These are phyloP conservation scores for Beauveria bassiana DNA, from an alignment of 2,329 filamentous ascomycete species.

Conservation along the genomic window DNA sequence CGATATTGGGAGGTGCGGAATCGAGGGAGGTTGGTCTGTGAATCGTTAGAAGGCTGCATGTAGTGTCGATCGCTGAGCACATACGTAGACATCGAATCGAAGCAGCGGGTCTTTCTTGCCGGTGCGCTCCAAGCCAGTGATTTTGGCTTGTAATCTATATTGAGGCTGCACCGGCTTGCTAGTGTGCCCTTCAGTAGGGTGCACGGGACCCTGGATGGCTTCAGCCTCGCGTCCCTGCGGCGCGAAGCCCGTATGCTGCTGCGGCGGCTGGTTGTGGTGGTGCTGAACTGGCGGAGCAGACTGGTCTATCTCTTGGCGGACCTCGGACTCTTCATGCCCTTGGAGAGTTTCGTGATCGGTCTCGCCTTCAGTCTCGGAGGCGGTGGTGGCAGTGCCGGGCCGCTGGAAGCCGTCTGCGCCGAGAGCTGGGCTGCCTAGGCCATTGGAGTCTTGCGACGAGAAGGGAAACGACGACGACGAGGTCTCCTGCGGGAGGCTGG, in stretches of 20 bases:
- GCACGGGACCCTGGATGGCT: not conserved
- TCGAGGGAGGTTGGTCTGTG: slow-evolving; percentile 92
- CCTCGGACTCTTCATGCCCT: slow-evolving; percentile 12
- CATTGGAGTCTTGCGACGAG: slow-evolving; percentile 35
- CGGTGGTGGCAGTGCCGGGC: slow-evolving; percentile 39
- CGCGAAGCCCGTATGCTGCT: slow-evolving; percentile 15
- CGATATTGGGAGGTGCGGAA: slow-evolving; percentile 98
- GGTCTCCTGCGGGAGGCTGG: slow-evolving; percentile 31
- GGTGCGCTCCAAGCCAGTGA: slow-evolving; percentile 84
- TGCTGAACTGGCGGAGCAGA: slow-evolving; percentile 23
- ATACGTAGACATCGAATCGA: slow-evolving; percentile 92
- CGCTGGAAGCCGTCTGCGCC: slow-evolving; percentile 34
- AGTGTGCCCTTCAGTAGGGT: slow-evolving; percentile 29
- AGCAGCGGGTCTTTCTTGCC: slow-evolving; percentile 94
- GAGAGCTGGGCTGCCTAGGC: slow-evolving; percentile 28
- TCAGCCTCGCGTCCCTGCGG: slow-evolving; percentile 25
- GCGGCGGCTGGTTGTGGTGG: slow-evolving; percentile 14
- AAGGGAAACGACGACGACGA: slow-evolving; percentile 37
- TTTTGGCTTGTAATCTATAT: slow-evolving; percentile 87
- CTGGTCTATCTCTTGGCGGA: slow-evolving; percentile 11
- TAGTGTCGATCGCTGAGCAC: slow-evolving; percentile 6
- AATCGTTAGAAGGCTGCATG: slow-evolving; percentile 17
- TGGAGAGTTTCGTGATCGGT: slow-evolving; percentile 25
- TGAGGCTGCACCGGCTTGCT: slow-evolving; percentile 56
- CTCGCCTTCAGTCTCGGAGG: slow-evolving; percentile 35